Percentiles rank a stretch among this genome's conserved stretches.
Evolutionary conservation across 129 eudicot genomes (phyloP).

Genomic region (Helichrysum umbraculigerum): DNA sequence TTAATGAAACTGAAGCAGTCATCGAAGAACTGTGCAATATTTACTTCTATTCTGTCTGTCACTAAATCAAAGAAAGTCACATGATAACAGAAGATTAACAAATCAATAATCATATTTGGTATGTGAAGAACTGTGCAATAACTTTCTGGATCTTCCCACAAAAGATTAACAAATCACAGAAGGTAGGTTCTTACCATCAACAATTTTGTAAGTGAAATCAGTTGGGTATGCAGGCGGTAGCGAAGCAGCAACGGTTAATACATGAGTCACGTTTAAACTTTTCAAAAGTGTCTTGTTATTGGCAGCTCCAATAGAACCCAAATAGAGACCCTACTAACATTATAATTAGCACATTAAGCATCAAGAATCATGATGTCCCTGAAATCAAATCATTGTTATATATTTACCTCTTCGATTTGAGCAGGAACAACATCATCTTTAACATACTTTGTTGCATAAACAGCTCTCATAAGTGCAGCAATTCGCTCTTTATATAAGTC

Average conservation of each 20-base stretch:
- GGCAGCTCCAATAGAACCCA: constrained; percentile 94
- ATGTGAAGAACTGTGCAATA: too few relatives aligned
- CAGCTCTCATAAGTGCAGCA: constrained; percentile 48
- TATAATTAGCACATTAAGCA: too few relatives aligned
- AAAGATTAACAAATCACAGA: too few relatives aligned
- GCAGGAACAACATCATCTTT: constrained; percentile 60
- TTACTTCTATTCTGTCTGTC: constrained; percentile 50
- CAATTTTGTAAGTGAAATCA: constrained; percentile 64
- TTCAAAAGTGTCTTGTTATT: constrained; percentile 59
- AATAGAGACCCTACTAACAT: constrained; percentile 56
- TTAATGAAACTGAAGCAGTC: constrained; percentile 79
- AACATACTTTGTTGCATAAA: constrained; percentile 43
- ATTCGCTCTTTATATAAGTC: constrained; percentile 48
- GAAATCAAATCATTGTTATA: not conserved
- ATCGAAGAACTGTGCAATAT: constrained; percentile 60
- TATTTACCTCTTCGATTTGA: constrained; percentile 80
- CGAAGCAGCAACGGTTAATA: constrained; percentile 64
- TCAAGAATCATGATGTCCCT: too few relatives aligned
- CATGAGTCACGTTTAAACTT: constrained; percentile 71
- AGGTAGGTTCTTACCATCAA: constrained; percentile 42
- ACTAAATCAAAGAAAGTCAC: constrained; percentile 44
- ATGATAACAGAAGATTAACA: not conserved
- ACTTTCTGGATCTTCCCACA: too few relatives aligned
- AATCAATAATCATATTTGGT: not conserved
- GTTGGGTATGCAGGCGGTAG: constrained; percentile 52